phyloP scores from a whole-genome alignment of 495 filamentous ascomycete genomes.

The Aspergillus sclerotiicarbonarius region DNA sequence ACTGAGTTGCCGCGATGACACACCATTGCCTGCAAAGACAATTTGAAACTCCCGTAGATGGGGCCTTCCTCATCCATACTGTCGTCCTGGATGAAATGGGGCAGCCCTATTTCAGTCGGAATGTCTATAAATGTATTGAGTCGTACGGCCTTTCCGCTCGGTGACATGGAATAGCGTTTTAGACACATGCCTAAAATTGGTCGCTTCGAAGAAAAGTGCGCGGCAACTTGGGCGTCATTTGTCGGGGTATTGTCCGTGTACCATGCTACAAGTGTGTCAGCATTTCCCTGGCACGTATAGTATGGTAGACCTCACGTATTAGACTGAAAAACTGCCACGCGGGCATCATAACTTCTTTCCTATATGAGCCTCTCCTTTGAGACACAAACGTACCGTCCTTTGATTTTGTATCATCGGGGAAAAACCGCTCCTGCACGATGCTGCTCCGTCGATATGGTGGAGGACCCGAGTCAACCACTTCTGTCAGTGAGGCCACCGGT shows the following conservation, averaged over 20 bases:
- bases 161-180: slow-evolving; percentile 80
- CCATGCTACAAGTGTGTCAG: slow-evolving; percentile 54
- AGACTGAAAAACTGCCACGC: slow-evolving; percentile 97
- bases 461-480: slow-evolving; percentile 22
- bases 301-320: slow-evolving; percentile 58
- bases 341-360: slow-evolving; percentile 89
- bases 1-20: slow-evolving; percentile 88
- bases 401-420: slow-evolving; percentile 40
- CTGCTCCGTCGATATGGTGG: slow-evolving; percentile 49
- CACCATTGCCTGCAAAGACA: slow-evolving; percentile 82
- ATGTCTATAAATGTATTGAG: slow-evolving; percentile 86
- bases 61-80: slow-evolving; percentile 61
- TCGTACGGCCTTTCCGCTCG: slow-evolving; percentile 63
- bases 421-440: slow-evolving; percentile 60
- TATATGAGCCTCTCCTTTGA: slow-evolving; percentile 48
- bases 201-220: slow-evolving; percentile 68
- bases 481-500: slow-evolving; percentile 34
- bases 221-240: slow-evolving; percentile 66
- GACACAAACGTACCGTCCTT: slow-evolving; percentile 24
- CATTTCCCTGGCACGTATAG: slow-evolving; percentile 1
- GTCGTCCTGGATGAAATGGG: slow-evolving; percentile 86
- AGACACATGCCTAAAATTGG: slow-evolving; percentile 89
- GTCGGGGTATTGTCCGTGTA: slow-evolving; percentile 69
- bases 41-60: slow-evolving; percentile 78
- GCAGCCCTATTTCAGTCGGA: slow-evolving; percentile 80